Evolutionary conservation across 1,284 basidiomycete species (phyloP), one percentile per base, ranked within the genome.

Genomic region (Ganoderma resinaceum): DNA sequence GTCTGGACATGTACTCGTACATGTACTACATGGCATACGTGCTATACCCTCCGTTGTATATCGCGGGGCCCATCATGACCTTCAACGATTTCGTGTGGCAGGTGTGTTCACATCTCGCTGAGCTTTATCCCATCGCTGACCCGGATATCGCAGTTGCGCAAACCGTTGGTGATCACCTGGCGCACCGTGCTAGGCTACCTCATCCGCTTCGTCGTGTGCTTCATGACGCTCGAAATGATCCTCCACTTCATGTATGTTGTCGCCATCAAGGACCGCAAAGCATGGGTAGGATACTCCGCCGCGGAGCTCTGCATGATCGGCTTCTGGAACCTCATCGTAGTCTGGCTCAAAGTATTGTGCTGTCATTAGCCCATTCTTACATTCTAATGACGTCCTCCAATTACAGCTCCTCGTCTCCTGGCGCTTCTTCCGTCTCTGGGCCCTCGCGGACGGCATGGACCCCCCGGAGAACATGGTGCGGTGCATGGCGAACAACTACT

Each of bases 401-500:
- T 8, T 11, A 2, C 68, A 96, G 95, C 89, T 99, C n/a, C 85
- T 99, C 38, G 89, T 99, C 18, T 95, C 97, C 0, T 99, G 98
- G 98, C 89, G 97, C 11, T 97, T 98, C 84, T 99, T 99, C 84
- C 91, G 98, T 1, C 82, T 99, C 3, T 99, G 97, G 97, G 93
- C 97, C 0, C 83, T 99, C 42, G 78, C 90, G 16, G 95, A 97
- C 78, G 95, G 95, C 0, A 87, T 99, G 38, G 95, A 99, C 75
- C 92, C 96, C 1, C 98, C 96, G 0, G 98, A 99, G 80, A 99
- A 99, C 79, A 98, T 99, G 98, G 88, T 99, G 6, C 88, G 98
- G 18, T 99, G 98, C 78, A 94, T 99, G 89, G 94, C 91, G n/a
- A 99, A 99, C 82, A 99, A 99, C 80, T 99, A 98, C 77, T 98